Percentiles rank a stretch among this genome's conserved stretches.
Conservation (phyloP, 768 basidiomycete genomes). For the Collybia nuda region DNA sequence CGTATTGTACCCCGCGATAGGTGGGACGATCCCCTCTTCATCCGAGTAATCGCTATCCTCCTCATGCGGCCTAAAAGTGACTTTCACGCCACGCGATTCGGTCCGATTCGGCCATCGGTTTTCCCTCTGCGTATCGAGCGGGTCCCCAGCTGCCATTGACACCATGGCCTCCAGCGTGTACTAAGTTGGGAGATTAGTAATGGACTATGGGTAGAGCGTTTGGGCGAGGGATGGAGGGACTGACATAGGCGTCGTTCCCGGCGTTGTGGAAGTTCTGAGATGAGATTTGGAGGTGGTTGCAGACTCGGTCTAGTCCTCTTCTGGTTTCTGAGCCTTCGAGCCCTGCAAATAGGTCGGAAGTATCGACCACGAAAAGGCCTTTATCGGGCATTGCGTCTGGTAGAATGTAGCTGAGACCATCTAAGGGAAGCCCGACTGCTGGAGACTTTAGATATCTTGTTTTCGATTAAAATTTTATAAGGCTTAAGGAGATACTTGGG, state of each 20-base stretch:
- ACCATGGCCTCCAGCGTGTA: conserved; percentile 68
- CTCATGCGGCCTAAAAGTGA: conserved; percentile 58
- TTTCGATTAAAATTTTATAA: not conserved
- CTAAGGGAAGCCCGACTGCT: conserved; percentile 49
- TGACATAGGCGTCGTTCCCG: conserved; percentile 82
- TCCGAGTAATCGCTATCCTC: conserved; percentile 54
- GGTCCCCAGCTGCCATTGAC: conserved; percentile 73
- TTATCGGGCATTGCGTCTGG: conserved; percentile 53
- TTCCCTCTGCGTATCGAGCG: conserved; percentile 74
- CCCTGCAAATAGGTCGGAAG: conserved; percentile 72
- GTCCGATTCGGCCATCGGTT: conserved; percentile 76
- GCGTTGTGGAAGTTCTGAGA: conserved; percentile 73
- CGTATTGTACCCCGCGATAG: conserved; percentile 3
- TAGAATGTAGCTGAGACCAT: conserved; percentile 50
- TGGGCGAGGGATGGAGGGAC: conserved; percentile 19
- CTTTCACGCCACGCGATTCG: conserved; percentile 39
- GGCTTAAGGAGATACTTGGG: not conserved
- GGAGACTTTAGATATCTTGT: conserved; percentile 54
- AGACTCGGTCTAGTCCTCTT: conserved; percentile 58
- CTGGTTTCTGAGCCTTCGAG: conserved; percentile 65
- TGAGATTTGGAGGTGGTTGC: conserved; percentile 58
- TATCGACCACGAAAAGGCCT: conserved; percentile 70
- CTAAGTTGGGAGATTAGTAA: conserved; percentile 33
- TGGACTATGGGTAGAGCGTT: not conserved
- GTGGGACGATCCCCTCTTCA: conserved; percentile 37